These are phyloP conservation scores for Stipa capillata DNA, from an alignment of 176 grass and related monocot species.

Conservation along the genomic window DNA sequence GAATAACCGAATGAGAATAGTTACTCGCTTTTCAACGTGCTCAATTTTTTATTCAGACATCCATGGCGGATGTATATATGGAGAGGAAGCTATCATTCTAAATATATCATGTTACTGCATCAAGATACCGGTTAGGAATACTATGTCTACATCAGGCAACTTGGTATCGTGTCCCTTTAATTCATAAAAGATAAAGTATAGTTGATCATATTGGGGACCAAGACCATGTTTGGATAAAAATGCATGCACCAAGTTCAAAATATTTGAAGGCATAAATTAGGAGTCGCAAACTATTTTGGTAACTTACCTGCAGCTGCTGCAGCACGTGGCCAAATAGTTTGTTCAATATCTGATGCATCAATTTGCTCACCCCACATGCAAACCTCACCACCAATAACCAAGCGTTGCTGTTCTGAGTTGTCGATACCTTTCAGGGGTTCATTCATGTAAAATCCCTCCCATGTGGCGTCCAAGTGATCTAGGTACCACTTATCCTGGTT, in stretches of 20 bases:
- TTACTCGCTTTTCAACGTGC: background rate
- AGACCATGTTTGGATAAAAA: background rate
- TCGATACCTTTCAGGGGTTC: conserved; percentile 72
- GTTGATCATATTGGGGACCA: background rate
- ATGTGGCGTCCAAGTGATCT: conserved; percentile 80
- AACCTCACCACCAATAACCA: conserved; percentile 83
- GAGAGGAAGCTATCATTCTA: conserved; percentile 8
- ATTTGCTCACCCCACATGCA: conserved; percentile 91
- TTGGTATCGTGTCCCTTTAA: background rate
- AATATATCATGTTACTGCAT: background rate
- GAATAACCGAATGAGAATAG: conserved; percentile 5
- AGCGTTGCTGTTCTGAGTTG: conserved; percentile 51
- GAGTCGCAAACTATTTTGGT: background rate
- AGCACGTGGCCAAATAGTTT: conserved; percentile 92
- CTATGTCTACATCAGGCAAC: background rate
- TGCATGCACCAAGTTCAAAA: conserved; percentile 1
- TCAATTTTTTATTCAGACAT: background rate
- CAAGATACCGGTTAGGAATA: conserved; percentile 9
- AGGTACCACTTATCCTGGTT: conserved; percentile 92
- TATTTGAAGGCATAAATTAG: conserved; percentile 1
- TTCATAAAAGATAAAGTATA: background rate
- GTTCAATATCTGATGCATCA: conserved; percentile 81
- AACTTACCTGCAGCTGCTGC: conserved; percentile 84
- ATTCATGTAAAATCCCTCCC: conserved; percentile 77
- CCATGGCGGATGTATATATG: background rate